phyloP scores from a whole-genome alignment of 208 protist genomes.

The Wallacemonas sp. region DNA sequence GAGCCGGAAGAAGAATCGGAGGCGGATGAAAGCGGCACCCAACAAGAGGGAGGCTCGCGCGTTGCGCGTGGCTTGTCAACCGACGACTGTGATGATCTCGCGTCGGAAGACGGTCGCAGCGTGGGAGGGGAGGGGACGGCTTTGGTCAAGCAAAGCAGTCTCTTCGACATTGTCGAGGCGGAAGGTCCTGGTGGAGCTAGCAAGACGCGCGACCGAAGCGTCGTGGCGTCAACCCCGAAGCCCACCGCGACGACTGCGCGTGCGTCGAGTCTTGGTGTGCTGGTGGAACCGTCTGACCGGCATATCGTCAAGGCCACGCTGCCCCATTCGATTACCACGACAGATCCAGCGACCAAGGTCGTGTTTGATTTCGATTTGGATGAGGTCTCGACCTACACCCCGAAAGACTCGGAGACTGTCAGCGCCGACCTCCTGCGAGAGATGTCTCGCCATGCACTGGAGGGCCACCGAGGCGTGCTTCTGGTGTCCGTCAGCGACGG shows the following conservation, averaged over 20 bases:
- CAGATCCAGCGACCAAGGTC: background rate
- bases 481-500: background rate
- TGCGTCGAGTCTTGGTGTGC: constrained; percentile 7
- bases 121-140: too few species aligned
- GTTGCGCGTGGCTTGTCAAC: too few species aligned
- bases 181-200: background rate
- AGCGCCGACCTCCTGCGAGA: constrained; percentile 3
- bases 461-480: constrained; percentile 6
- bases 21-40: background rate
- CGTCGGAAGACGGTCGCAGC: background rate
- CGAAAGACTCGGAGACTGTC: background rate
- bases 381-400: background rate
- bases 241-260: background rate
- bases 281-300: background rate
- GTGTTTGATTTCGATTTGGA: constrained; percentile 8
- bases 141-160: constrained; percentile 10
- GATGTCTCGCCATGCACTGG: background rate
- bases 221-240: background rate
- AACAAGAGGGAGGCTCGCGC: too few species aligned
- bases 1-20: background rate
- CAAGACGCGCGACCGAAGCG: background rate
- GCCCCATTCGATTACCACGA: background rate
- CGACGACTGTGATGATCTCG: too few species aligned
- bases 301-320: background rate
- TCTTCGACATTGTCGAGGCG: constrained; percentile 4